Conservation (phyloP, 2,329 filamentous ascomycete species). For the Samsoniella hepiali region DNA sequence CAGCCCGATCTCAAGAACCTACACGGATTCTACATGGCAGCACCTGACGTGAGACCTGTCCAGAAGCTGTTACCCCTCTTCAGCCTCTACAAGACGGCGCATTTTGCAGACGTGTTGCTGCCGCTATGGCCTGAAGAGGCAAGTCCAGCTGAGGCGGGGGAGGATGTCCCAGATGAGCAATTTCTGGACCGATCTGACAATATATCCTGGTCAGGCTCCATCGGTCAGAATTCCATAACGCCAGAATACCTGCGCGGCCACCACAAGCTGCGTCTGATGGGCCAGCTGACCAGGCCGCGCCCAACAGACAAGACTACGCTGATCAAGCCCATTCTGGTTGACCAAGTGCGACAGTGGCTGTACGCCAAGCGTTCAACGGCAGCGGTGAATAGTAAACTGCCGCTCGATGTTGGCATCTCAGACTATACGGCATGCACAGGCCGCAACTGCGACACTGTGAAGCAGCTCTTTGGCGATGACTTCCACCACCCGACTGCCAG, state of each 20-base stretch:
- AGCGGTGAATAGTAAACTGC: conserved; percentile 52
- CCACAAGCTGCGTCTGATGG: conserved; percentile 68
- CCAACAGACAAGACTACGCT: conserved; percentile 48
- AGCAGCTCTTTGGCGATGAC: conserved; percentile 31
- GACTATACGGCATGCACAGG: conserved; percentile 55
- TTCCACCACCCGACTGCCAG: conserved; percentile 13
- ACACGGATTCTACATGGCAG: conserved; percentile 69
- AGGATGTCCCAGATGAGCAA: conserved; percentile 26
- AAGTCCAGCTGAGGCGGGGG: conserved; percentile 36
- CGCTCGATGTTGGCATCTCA: conserved; percentile 58
- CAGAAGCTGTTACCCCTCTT: conserved; percentile 70
- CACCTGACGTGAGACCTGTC: conserved; percentile 59
- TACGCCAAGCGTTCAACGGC: conserved; percentile 40
- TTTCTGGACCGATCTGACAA: conserved; percentile 62
- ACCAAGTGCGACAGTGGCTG: conserved; percentile 40
- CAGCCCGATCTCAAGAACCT: conserved; percentile 73
- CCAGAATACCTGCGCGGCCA: conserved; percentile 60
- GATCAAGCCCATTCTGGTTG: conserved; percentile 55
- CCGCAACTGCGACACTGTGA: conserved; percentile 32
- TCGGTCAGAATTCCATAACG: conserved; percentile 52
- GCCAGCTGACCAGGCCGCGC: conserved; percentile 61
- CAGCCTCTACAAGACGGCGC: conserved; percentile 67
- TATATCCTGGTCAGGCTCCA: conserved; percentile 73
- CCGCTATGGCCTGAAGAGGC: conserved; percentile 54
- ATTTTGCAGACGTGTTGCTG: conserved; percentile 74